Conservation (phyloP, 192 early-diverging fungal species). For the Chytriomyces hyalinus region DNA sequence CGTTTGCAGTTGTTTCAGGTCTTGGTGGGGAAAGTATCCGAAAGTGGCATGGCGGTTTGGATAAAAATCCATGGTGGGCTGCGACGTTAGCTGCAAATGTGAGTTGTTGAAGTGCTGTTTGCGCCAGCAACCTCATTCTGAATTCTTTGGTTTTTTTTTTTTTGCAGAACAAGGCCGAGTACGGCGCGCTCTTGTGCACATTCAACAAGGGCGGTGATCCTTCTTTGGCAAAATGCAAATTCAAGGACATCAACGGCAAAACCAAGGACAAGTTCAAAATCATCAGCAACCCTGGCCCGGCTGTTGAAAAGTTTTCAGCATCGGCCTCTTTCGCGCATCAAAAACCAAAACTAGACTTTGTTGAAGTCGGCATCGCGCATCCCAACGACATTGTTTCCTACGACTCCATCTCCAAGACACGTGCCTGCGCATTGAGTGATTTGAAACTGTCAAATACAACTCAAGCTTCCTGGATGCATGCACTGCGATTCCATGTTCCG, state of each 20-base stretch:
- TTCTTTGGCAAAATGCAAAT: slow-evolving; percentile 34
- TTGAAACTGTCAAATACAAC: slow-evolving; percentile 1
- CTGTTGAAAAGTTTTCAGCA: slow-evolving; percentile 2
- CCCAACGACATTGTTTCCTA: slow-evolving; percentile 1
- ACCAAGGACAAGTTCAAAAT: slow-evolving; percentile 43
- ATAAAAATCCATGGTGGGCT: slow-evolving; percentile 48
- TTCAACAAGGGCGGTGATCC: slow-evolving; percentile 34
- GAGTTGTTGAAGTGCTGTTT: neutral
- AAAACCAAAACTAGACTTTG: neutral
- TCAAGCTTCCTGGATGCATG: slow-evolving; percentile 4
- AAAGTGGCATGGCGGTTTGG: slow-evolving; percentile 29
- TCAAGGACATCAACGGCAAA: slow-evolving; percentile 40
- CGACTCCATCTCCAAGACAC: neutral
- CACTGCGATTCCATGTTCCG: slow-evolving; percentile 30
- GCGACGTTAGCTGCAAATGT: slow-evolving; percentile 39
- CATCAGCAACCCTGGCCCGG: neutral
- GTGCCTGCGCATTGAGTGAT: neutral
- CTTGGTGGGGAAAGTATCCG: slow-evolving; percentile 49
- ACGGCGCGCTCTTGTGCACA: slow-evolving; percentile 46
- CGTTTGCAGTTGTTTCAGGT: slow-evolving; percentile 49
- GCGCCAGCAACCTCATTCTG: neutral
- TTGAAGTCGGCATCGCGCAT: slow-evolving; percentile 7
- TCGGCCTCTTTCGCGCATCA: neutral
- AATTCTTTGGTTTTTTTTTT: neutral
- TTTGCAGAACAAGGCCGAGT: slow-evolving; percentile 38